Conservation (phyloP, 257 asterid genomes). For the Apocynum venetum region DNA sequence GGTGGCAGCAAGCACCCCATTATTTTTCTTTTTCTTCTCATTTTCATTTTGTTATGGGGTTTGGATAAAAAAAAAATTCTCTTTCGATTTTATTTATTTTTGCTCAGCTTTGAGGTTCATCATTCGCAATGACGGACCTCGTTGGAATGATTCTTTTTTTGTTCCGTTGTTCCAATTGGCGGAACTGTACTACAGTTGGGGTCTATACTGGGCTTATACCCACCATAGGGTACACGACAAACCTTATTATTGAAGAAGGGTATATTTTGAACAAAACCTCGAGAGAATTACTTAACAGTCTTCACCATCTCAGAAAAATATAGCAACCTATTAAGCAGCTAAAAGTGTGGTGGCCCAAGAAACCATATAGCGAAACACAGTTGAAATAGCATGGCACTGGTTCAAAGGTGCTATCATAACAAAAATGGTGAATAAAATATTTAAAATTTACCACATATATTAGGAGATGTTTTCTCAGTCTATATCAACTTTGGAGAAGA, state of each 20-base stretch:
- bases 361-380: not conserved
- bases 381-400: not conserved
- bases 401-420: not conserved
- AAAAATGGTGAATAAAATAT: not conserved
- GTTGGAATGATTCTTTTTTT: too few species aligned
- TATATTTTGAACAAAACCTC: too few species aligned
- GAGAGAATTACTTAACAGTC: too few species aligned
- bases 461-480: not conserved
- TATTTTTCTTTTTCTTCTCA: not conserved
- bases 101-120: too few species aligned
- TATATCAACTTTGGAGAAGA: not conserved
- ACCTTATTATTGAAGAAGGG: too few species aligned
- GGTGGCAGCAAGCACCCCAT: not conserved
- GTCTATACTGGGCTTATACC: too few species aligned
- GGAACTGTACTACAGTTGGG: too few species aligned
- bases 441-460: too few species aligned
- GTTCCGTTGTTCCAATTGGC: too few species aligned
- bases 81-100: too few species aligned
- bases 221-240: too few species aligned
- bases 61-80: not conserved
- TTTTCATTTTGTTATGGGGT: not conserved
- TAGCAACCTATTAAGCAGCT: not conserved
- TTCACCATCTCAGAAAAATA: not conserved
- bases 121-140: too few species aligned
- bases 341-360: not conserved